These are phyloP conservation scores for Ogataea minuta DNA, from an alignment of 805 yeast genomes.

Conservation along the genomic window DNA sequence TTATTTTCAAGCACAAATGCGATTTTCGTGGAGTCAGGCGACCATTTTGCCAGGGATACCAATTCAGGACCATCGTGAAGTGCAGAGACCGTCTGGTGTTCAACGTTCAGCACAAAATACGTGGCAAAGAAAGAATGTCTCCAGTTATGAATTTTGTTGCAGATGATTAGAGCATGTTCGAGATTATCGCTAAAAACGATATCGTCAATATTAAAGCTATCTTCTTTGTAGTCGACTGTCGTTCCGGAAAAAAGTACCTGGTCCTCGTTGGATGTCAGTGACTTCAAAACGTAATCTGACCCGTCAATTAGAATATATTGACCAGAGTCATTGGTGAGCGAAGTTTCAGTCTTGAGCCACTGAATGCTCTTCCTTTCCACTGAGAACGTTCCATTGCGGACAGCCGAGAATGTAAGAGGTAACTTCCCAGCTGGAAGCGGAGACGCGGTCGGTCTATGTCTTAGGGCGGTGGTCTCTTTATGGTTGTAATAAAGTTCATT, in stretches of 20 bases:
- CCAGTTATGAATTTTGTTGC: slow-evolving; percentile 63
- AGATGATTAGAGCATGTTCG: slow-evolving; percentile 53
- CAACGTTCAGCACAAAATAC: slow-evolving; percentile 61
- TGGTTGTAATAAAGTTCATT: slow-evolving; percentile 18
- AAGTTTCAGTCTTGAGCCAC: slow-evolving; percentile 61
- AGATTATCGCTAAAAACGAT: slow-evolving; percentile 69
- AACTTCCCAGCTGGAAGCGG: slow-evolving; percentile 12
- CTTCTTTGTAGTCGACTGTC: slow-evolving; percentile 39
- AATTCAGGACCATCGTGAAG: slow-evolving; percentile 20
- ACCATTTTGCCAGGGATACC: slow-evolving; percentile 58
- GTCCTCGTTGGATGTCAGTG: slow-evolving; percentile 44
- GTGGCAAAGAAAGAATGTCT: slow-evolving; percentile 68
- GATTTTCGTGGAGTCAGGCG: slow-evolving; percentile 65
- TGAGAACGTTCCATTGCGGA: slow-evolving; percentile 54
- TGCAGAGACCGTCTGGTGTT: slow-evolving; percentile 26
- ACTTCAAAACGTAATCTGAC: slow-evolving; percentile 54
- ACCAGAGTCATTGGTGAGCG: slow-evolving; percentile 57
- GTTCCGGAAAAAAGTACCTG: slow-evolving; percentile 50
- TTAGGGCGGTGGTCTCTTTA: slow-evolving; percentile 2
- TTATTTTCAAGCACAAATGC: slow-evolving; percentile 71
- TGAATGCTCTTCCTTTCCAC: slow-evolving; percentile 58
- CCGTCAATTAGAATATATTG: slow-evolving; percentile 54
- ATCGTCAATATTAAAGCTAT: slow-evolving; percentile 46
- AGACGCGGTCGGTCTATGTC: neutral
- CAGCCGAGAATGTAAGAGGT: slow-evolving; percentile 40